Evolutionary conservation across 306 rosid genomes (phyloP), one percentile per base, ranked within the genome.

Genomic region (Acacia confusa): DNA sequence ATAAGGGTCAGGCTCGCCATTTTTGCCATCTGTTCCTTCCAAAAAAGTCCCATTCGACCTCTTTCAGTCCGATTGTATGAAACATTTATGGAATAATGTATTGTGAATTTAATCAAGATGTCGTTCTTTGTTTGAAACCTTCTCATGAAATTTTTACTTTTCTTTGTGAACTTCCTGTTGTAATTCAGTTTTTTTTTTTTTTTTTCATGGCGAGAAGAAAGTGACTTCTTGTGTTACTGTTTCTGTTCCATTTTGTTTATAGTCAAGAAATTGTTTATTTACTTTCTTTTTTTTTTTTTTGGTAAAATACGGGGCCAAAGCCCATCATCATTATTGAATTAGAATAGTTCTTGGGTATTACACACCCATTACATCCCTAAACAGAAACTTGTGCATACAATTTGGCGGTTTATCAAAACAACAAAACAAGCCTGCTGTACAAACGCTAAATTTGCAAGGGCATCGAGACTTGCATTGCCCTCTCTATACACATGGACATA

Each of bases 61-160:
- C 68, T 24, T 25, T 30, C 32, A 20, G 57, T 67, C 74, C 76
- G 57, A n/a, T 60, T 68, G 19, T 69, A 43, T 70, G 48, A 75
- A 75, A 45, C 34, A 55, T 45, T 47, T 47, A 14, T 25, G 24
- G 28, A 43, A 25, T 73, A 58, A 32, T 50, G 38, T 41, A 45
- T 20, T 30, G 25, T 0, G 14, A 64, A 70, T 44, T 30, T 55
- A 57, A 55, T 45, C 77, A 78, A 19, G 20, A 53, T 78, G 61
- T 45, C 74, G 43, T 41, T 44, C 65, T 6, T 32, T 43, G 7
- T 64, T 9, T 28, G 32, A 74, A 32, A 24, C 60, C 32, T 40
- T 43, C 47, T 52, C 40, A 4, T 53, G 48, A n/a, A 67, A 28
- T 25, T 44, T 48, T 19, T 75, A 63, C 7, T 71, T 72, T 66